Evolutionary conservation across 495 filamentous ascomycete species (phyloP), one percentile per base, ranked within the genome.

Genomic region (Penicillium macrosclerotiorum): DNA sequence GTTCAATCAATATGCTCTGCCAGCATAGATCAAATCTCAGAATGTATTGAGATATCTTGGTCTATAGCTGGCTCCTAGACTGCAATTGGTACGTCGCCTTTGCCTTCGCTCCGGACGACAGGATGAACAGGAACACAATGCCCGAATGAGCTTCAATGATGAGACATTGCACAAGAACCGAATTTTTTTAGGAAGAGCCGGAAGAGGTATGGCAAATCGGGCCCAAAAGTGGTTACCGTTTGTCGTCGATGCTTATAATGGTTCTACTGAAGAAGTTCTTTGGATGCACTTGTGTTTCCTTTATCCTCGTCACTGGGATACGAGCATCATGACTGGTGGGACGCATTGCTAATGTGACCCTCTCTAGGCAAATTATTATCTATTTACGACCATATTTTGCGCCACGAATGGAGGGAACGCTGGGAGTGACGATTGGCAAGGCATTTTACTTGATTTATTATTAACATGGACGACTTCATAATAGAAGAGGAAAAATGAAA

Each of bases 161-260:
- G 70, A 75, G 65, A 68, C 57, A 52, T 52, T 63, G 57, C 48
- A 51, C 47, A 56, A 50, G 63, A 71, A 75, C 72, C 72, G 63
- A 55, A 50, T 63, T 61, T n/a, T 60, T 65, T 70, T 75, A 75
- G 72, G 72, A 75, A 75, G 72, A 75, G 72, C 72, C 72, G 72
- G 69, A 75, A 73, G 55, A 75, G 72, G 72, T 67, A 72, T 75
- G 70, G 37, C 70, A 63, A 48, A 50, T 39, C 37, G 45, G 31
- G 30, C 40, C 45, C 48, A 52, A 44, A 52, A 44, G 39, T 34
- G 47, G 19, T 27, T 52, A 37, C 45, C 42, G 41, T 38, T 55
- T 67, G 72, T 68, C 63, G 69, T 73, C 72, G 72, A 59, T 75
- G 72, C 72, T 75, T 75, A 73, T 57, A 75, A 71, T 64, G 72